Evolutionary conservation across 768 basidiomycete species (phyloP).

Genomic region (Tylopilus subfusipes): DNA sequence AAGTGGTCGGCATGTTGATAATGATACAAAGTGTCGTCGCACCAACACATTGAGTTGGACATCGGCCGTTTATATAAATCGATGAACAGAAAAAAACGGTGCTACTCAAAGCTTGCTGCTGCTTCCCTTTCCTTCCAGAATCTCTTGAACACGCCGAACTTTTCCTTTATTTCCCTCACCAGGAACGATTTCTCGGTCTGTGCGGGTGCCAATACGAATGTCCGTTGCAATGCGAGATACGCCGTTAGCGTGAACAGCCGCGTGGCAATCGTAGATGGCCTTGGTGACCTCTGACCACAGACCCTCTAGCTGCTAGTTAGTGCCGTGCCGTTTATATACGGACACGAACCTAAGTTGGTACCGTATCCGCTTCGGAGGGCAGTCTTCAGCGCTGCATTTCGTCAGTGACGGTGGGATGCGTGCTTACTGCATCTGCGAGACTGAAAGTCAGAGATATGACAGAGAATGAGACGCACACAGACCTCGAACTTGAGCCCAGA

Average conservation of each 20-base stretch:
- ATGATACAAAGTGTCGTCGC: neutral
- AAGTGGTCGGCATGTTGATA: neutral
- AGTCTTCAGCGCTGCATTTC: conserved; percentile 34
- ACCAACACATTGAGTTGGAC: neutral
- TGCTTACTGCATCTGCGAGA: conserved; percentile 38
- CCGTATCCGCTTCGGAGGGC: conserved; percentile 69
- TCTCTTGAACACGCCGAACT: conserved; percentile 75
- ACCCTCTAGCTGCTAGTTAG: conserved; percentile 50
- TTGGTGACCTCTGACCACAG: conserved; percentile 81
- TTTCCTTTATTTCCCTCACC: conserved; percentile 79
- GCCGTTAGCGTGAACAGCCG: conserved; percentile 76
- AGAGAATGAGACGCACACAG: conserved; percentile 10
- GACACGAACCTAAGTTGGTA: conserved; percentile 70
- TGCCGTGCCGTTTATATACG: neutral
- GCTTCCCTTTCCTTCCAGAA: conserved; percentile 46
- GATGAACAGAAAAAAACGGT: neutral
- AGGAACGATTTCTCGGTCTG: conserved; percentile 57
- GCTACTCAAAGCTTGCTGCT: neutral
- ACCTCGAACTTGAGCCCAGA: conserved; percentile 83
- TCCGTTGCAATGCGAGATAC: conserved; percentile 82
- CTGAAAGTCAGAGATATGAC: neutral
- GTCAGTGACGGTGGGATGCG: neutral
- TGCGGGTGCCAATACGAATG: conserved; percentile 90
- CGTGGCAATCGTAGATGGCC: conserved; percentile 90
- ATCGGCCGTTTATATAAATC: neutral